Conservation (phyloP, 345 rosid genomes). For the Corchorus capsularis region DNA sequence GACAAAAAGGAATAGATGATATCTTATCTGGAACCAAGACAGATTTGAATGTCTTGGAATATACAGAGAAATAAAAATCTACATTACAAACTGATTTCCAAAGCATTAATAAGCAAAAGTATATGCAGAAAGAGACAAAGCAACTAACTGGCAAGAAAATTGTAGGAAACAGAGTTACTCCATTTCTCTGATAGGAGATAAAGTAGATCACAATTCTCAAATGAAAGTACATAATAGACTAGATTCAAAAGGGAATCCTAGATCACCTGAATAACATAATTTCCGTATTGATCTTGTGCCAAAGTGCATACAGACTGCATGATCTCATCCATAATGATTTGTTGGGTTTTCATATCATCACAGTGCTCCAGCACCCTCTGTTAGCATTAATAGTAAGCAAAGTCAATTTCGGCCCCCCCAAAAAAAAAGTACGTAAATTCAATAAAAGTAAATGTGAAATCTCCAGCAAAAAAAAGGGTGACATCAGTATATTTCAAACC, state of each 20-base stretch:
- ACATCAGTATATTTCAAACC: conserved; percentile 40
- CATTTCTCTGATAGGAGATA: not conserved
- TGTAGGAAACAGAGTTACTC: not conserved
- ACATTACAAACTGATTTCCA: not conserved
- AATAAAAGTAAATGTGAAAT: conserved; percentile 18
- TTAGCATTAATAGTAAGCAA: conserved; percentile 14
- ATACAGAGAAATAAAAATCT: not conserved
- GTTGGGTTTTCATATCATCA: conserved; percentile 58
- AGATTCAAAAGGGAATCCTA: not conserved
- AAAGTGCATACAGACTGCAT: conserved; percentile 72
- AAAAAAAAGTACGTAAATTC: not conserved
- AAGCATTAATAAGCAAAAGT: not conserved
- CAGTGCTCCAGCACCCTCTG: conserved; percentile 96
- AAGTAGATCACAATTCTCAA: not conserved
- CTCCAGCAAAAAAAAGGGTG: not conserved
- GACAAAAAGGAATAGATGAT: not conserved
- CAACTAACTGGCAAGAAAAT: not conserved
- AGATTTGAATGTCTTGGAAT: not conserved
- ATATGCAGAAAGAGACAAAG: not conserved
- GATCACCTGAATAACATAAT: conserved; percentile 92
- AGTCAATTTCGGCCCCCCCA: too few relatives aligned
- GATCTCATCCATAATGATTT: conserved; percentile 83
- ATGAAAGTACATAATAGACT: not conserved
- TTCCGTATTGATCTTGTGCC: conserved; percentile 95
- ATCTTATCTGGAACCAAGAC: conserved; percentile 7